Base-by-base conservation (phyloP, 352 stramenopile genomes). In the Phytopythium boreale region DNA sequence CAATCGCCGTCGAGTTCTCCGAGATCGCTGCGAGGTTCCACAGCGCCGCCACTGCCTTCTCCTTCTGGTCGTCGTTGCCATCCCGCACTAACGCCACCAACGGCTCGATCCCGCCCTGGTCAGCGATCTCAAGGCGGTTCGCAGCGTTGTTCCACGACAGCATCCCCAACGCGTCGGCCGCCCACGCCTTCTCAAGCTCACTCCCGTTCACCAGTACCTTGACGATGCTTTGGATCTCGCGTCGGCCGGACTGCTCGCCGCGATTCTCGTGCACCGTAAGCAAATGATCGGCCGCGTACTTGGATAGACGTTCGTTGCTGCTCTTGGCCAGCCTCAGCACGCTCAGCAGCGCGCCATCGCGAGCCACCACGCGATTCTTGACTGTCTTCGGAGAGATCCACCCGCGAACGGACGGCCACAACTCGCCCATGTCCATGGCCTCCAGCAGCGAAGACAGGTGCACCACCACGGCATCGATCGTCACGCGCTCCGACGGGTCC, bases 401-500 rank as follows among this genome's bases (percentile, higher is more conserved):
- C 34, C 10, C 10, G 34, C 10, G 34, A 39, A 39, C 34, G 34
- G n/a, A 34, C 15, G 47, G 27, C n/a, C 47, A 53, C 22, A 22
- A 10, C 6, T 34, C 27, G 5, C 27, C 47, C 47, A 53, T 53
- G 19, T 20, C 9, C n/a, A 53, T 19, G 19, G 4, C 11, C 22
- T 53, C 47, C 11, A 29, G 22, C 47, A 53, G 9, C 0, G 47
- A 53, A 2, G 47, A 53, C 47, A 53, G 34, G 47, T 53, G 47
- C 14, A 53, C 47, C 17, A 53, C 47, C 11, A 53, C 47, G 11
- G 47, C 47, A 27, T 53, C 47, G n/a, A 53, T 31, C n/a, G 47
- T 53, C 47, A 53, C 47, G n/a, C 47, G 47, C n/a, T 31, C 47
- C 11, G 47, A 31, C 47, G 47, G 47, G 9, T 53, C 47, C 5